Base-by-base conservation (phyloP, 2,329 filamentous ascomycete species). In the Cordyceps militaris region DNA sequence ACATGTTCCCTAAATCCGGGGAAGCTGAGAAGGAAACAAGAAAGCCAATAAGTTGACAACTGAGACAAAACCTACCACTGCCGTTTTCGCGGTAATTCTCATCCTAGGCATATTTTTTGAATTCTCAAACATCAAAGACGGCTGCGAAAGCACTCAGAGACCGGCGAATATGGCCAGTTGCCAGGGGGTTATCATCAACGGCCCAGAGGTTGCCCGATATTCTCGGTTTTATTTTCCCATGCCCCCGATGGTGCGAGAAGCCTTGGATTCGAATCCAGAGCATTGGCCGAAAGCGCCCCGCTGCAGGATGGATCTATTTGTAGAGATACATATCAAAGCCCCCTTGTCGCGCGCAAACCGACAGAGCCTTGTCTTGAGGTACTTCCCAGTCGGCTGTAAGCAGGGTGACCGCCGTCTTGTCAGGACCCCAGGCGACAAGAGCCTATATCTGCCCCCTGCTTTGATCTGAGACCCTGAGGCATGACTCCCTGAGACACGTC, bases 31-130 rank as follows among this genome's bases (percentile, higher is more conserved):
- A 56, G 11, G 32, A 2, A 43, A 30, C 6, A 51, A 6, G 1
- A 40, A 16, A 32, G 21, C 19, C 3, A 6, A 40, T 9, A 52
- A 52, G n/a, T 38, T 19, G 24, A 30, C 26, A 23, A 43, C 36
- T 47, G 43, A 56, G 42, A 56, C 53, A 48, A 30, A 7, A 38
- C 24, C n/a, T n/a, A n/a, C n/a, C n/a, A n/a, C n/a, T n/a, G n/a
- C n/a, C n/a, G n/a, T 6, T 1, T 49, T 32, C 14, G 8, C 5
- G n/a, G 9, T 24, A 13, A n/a, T 40, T 26, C 8, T 24, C 5
- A 13, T 32, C 24, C 14, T n/a, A 48, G 34, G 21, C 46, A 14
- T 23, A 34, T 34, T 23, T 11, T 7, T 34, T 23, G 1, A 34
- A 9, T 16, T 52, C 3, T 14, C 11, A 7, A 23, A 21, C 24